These are phyloP conservation scores for Mucor velutinosus DNA, from an alignment of 371 early-diverging fungal genomes.

Conservation along the genomic window DNA sequence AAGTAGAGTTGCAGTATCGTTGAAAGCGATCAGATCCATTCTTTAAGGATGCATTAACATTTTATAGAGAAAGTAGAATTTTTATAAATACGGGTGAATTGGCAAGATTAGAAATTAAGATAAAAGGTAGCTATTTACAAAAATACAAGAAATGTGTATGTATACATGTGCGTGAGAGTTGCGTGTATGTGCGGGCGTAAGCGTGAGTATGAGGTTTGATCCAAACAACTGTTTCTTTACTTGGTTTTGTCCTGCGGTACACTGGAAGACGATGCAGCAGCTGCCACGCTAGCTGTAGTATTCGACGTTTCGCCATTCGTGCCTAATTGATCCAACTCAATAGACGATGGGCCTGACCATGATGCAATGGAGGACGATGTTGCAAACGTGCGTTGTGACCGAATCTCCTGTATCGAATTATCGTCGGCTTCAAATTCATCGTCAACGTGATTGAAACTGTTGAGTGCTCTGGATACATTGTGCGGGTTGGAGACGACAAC, in stretches of 20 bases:
- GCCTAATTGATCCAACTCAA: not conserved
- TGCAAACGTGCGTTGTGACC: not conserved
- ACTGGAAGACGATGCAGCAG: not conserved
- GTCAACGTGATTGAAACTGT: not conserved
- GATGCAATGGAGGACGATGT: not conserved
- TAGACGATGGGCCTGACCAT: not conserved
- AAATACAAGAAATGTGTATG: too few relatives aligned
- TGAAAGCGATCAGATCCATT: not conserved
- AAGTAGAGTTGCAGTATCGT: not conserved
- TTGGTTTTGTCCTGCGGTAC: not conserved
- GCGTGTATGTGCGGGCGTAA: not conserved
- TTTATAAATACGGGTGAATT: not conserved
- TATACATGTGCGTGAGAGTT: not conserved
- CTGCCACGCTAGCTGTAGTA: not conserved
- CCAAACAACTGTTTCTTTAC: not conserved
- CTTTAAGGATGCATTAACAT: not conserved
- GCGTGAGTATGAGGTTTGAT: not conserved
- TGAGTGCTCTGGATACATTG: slow-evolving; percentile 9
- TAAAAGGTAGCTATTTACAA: too few relatives aligned
- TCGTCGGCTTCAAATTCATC: not conserved
- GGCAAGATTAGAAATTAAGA: too few relatives aligned
- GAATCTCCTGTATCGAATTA: not conserved
- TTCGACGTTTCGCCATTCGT: not conserved
- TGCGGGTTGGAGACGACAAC: slow-evolving; percentile 16
- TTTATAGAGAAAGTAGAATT: not conserved